Base-by-base conservation (phyloP, 1,139 yeast genomes). In the Yamadazyma blattariae region DNA sequence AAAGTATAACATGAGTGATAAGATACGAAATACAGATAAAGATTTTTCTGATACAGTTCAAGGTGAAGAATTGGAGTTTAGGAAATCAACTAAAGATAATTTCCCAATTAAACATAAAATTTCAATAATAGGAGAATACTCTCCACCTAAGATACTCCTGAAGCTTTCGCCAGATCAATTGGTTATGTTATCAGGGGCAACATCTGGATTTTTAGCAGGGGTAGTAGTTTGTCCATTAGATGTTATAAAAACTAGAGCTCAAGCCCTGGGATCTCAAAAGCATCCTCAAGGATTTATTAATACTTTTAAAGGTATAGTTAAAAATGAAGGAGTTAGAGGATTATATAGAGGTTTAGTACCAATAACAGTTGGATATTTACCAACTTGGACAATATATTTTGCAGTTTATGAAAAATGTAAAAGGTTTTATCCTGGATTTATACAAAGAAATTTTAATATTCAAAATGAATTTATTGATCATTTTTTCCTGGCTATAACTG, bases 301-400 rank as follows among this genome's bases (percentile, higher is more conserved):
- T 74, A 84, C 94, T 1, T 65, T 88, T 52, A 56, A 67, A 28
- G 71, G 82, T 7, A 87, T 89, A 28, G 61, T 77, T 38, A 57
- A 61, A 36, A 89, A 89, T 38, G 97, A 90, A 61, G 96, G 97
- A 2, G 50, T 79, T 1, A 60, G 77, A 28, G 97, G 98, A 0
- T 68, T 92, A 15, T 94, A 94, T 57, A 67, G 96, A 43, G 99
- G 99, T 3, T 63, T 94, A 14, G 85, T 83, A 1, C 97, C 99
- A 9, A 88, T 92, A 25, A 76, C 94, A 2, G 63, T 92, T 35
- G 99, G 99, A 0, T 92, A 92, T 59, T 77, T 94, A 47, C 98
- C 99, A 5, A 89, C 97, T 0, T 92, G 98, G 98, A 89, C 90
- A 64, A 87, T 92, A 31, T 92, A 94, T 58, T 94, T 92, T 62